Percentiles rank a stretch among this genome's conserved stretches.
phyloP scores from a whole-genome alignment of 176 grass and related monocot genomes.

The Oryza longistaminata region DNA sequence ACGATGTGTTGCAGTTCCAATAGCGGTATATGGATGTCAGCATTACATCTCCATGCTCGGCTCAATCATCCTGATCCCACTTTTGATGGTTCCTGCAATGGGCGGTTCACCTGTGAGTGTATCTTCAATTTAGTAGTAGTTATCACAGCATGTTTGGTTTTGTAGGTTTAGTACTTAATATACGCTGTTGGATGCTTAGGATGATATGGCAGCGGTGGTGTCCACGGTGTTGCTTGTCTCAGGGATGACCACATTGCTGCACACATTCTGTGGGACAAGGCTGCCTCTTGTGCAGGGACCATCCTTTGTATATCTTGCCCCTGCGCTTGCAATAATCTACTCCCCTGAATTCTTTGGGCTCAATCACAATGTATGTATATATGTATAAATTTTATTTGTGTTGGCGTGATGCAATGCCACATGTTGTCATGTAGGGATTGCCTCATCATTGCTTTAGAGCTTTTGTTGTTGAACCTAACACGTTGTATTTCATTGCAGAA shows the following conservation, averaged over 20 bases:
- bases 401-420: neutral
- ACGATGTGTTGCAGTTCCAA: conserved; percentile 61
- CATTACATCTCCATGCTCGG: conserved; percentile 97
- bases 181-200: conserved; percentile 48
- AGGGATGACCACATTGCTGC: conserved; percentile 74
- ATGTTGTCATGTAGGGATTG: conserved; percentile 1
- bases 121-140: neutral
- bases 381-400: neutral
- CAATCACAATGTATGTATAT: conserved; percentile 77
- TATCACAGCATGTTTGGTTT: conserved; percentile 6
- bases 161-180: neutral
- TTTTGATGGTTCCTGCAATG: conserved; percentile 91
- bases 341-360: conserved; percentile 89
- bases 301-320: conserved; percentile 95
- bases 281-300: conserved; percentile 89
- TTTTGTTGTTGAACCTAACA: conserved; percentile 5
- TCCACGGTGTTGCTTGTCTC: conserved; percentile 87
- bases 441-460: neutral
- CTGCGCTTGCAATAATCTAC: conserved; percentile 77
- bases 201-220: conserved; percentile 83
- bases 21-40: conserved; percentile 71
- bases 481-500: conserved; percentile 54
- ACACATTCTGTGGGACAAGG: conserved; percentile 87
- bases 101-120: conserved; percentile 78
- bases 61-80: conserved; percentile 87